These are phyloP conservation scores for Quaeritorhiza haematococci DNA, from an alignment of 371 early-diverging fungal genomes.

Conservation along the genomic window DNA sequence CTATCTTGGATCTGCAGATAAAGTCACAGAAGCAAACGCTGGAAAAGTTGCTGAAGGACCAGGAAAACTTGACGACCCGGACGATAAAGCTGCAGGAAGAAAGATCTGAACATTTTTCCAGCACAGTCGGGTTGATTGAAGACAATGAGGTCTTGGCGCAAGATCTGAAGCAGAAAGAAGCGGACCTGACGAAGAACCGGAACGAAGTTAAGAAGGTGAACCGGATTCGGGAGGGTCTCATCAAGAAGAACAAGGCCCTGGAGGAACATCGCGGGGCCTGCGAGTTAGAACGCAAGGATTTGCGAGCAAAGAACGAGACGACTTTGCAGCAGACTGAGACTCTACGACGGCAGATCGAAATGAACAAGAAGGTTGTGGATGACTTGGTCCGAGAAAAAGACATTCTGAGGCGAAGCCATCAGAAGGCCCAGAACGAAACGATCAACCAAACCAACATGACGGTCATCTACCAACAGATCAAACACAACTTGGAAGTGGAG, in stretches of 20 bases:
- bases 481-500: constrained; percentile 45
- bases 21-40: constrained; percentile 38
- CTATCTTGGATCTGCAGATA: constrained; percentile 43
- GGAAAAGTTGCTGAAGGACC: constrained; percentile 43
- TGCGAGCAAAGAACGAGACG: constrained; percentile 33
- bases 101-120: constrained; percentile 41
- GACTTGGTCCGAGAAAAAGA: constrained; percentile 42
- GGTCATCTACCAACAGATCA: constrained; percentile 33
- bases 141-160: constrained; percentile 29
- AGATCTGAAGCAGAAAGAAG: constrained; percentile 33
- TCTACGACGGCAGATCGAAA: constrained; percentile 33
- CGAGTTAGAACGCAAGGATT: constrained; percentile 36
- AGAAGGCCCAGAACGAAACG: constrained; percentile 33
- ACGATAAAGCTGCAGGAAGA: constrained; percentile 43
- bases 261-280: constrained; percentile 44
- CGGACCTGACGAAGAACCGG: constrained; percentile 27
- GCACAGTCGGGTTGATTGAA: constrained; percentile 33
- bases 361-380: constrained; percentile 34
- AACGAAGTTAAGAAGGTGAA: constrained; percentile 42
- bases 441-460: constrained; percentile 22
- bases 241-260: constrained; percentile 37
- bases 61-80: constrained; percentile 35
- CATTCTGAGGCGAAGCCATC: constrained; percentile 31
- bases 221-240: constrained; percentile 34
- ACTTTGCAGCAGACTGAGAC: constrained; percentile 25